Evolutionary conservation across 179 eudicot species (phyloP).

Genomic region (Nepenthes alata): DNA sequence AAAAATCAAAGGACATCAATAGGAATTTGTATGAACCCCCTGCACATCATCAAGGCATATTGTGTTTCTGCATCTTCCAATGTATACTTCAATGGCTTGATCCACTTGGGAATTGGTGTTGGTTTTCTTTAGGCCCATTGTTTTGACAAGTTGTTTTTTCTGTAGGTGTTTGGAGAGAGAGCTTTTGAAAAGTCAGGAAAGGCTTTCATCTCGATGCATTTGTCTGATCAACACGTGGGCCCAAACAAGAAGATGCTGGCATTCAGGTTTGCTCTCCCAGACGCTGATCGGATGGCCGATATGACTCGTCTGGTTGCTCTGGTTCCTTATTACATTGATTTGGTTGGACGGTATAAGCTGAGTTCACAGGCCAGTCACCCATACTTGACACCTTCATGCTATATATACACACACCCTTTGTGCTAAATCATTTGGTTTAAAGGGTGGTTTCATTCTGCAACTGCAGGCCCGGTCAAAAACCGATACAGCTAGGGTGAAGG

Average conservation of each 20-base stretch:
- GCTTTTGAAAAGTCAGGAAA: slow-evolving; percentile 72
- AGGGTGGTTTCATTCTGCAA: slow-evolving; percentile 1
- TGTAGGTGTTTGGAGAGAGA: slow-evolving; percentile 81
- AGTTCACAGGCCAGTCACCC: slow-evolving; percentile 56
- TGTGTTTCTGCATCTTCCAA: no score
- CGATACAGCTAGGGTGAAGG: slow-evolving; percentile 64
- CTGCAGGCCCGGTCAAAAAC: slow-evolving; percentile 85
- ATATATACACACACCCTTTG: background rate
- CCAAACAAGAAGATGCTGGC: slow-evolving; percentile 59
- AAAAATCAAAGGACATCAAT: no score
- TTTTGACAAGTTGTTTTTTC: background rate
- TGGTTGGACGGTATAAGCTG: slow-evolving; percentile 81
- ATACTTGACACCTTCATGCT: background rate
- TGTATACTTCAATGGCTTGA: no score
- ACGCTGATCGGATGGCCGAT: slow-evolving; percentile 57
- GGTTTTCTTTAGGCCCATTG: no score
- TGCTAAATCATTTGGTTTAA: background rate
- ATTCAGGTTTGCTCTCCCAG: slow-evolving; percentile 84
- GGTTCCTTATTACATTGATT: slow-evolving; percentile 89
- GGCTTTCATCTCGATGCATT: slow-evolving; percentile 79
- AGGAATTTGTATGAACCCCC: no score
- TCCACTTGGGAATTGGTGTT: no score
- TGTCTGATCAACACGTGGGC: slow-evolving; percentile 77
- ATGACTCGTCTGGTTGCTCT: slow-evolving; percentile 83
- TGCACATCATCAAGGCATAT: no score